Conservation (phyloP, 2,329 filamentous ascomycete genomes). For the Coniosporium tulheliwenetii region DNA sequence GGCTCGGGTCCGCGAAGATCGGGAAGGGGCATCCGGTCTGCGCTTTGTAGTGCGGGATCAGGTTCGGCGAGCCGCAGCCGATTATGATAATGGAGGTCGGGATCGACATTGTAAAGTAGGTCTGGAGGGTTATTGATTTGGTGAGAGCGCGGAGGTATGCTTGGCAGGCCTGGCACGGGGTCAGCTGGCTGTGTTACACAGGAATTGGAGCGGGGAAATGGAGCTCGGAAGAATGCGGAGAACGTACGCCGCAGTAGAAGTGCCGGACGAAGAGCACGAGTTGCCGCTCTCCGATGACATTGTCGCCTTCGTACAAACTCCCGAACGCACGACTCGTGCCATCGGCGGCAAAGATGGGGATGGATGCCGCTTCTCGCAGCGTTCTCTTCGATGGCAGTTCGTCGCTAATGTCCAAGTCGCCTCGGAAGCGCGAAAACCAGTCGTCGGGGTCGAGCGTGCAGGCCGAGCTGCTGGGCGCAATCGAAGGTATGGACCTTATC, state of each 20-base stretch:
- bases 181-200: background rate
- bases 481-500: background rate
- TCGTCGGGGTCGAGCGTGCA: slow-evolving; percentile 12
- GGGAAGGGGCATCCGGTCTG: slow-evolving; percentile 19
- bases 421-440: slow-evolving; percentile 18
- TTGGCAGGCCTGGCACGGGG: slow-evolving; percentile 15
- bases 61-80: slow-evolving; percentile 18
- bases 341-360: slow-evolving; percentile 42
- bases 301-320: slow-evolving; percentile 41
- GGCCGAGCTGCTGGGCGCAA: background rate
- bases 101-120: slow-evolving; percentile 18
- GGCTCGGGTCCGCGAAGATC: slow-evolving; percentile 20
- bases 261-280: slow-evolving; percentile 24
- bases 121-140: slow-evolving; percentile 15
- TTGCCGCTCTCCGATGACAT: slow-evolving; percentile 18
- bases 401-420: slow-evolving; percentile 13
- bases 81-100: slow-evolving; percentile 21
- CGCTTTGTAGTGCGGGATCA: slow-evolving; percentile 19
- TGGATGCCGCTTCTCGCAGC: slow-evolving; percentile 14
- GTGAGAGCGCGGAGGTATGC: slow-evolving; percentile 19
- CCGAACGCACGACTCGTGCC: slow-evolving; percentile 46
- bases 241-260: slow-evolving; percentile 23
- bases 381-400: slow-evolving; percentile 16
- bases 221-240: background rate
- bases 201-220: background rate